phyloP scores from a whole-genome alignment of 2,329 filamentous ascomycete genomes.

The Xylaria sp. region DNA sequence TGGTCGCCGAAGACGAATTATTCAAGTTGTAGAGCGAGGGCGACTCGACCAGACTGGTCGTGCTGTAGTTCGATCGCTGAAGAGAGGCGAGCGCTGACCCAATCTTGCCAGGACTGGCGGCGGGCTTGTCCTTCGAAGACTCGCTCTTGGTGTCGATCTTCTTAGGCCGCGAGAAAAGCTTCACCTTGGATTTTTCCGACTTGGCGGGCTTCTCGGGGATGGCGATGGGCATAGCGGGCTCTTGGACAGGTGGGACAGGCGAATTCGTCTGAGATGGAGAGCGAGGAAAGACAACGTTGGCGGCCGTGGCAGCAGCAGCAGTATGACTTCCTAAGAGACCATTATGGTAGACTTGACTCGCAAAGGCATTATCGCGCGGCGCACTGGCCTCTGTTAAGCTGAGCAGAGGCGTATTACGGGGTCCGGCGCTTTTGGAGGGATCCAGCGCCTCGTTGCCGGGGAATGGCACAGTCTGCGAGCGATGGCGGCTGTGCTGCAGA shows the following conservation, averaged over 20 bases:
- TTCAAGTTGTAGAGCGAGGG: constrained; percentile 65
- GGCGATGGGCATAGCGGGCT: constrained; percentile 35
- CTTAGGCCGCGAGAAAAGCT: constrained; percentile 72
- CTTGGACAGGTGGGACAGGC: constrained; percentile 38
- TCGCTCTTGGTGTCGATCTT: constrained; percentile 69
- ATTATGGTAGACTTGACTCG: constrained; percentile 51
- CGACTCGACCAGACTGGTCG: constrained; percentile 63
- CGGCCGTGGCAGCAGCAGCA: constrained; percentile 63
- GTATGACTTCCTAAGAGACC: constrained; percentile 56
- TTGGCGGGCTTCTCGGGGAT: constrained; percentile 54
- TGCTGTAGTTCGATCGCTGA: constrained; percentile 64
- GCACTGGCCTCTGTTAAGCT: constrained; percentile 61
- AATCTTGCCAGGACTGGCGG: constrained; percentile 69
- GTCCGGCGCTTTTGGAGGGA: constrained; percentile 40
- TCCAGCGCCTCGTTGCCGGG: constrained; percentile 42
- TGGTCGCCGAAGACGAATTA: constrained; percentile 73
- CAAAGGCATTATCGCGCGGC: constrained; percentile 53
- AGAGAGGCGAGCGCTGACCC: constrained; percentile 60
- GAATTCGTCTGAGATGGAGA: constrained; percentile 49
- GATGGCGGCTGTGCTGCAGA: constrained; percentile 56
- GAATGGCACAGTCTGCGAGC: constrained; percentile 68
- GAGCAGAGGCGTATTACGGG: constrained; percentile 56
- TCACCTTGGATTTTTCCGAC: constrained; percentile 71
- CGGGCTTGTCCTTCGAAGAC: constrained; percentile 52
- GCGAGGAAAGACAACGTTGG: constrained; percentile 67